A percentile compares a stretch with the other conserved stretches of the same genome.
Conservation (phyloP, 768 basidiomycete genomes). For the Leccinum disarticulatum region DNA sequence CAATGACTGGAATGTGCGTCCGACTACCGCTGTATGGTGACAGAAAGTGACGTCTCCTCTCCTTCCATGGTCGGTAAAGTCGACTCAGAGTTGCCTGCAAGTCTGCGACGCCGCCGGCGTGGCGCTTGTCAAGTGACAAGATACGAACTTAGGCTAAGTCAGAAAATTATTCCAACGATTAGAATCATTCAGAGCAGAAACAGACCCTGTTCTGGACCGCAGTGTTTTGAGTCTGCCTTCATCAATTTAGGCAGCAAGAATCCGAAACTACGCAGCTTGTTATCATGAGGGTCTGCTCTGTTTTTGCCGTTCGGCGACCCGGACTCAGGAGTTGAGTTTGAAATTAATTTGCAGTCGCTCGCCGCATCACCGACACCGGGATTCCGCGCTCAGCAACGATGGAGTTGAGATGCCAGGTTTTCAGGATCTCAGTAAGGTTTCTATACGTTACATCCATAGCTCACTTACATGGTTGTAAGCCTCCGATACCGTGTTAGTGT, state of each 20-base stretch:
- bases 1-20: background rate
- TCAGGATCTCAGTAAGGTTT: background rate
- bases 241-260: too few species aligned
- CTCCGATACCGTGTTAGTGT: too few species aligned
- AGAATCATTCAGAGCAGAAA: background rate
- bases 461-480: background rate
- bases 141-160: background rate
- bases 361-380: too few species aligned
- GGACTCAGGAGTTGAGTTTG: too few species aligned
- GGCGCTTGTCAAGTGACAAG: too few species aligned
- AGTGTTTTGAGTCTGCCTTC: background rate
- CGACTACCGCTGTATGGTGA: background rate
- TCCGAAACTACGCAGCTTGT: too few species aligned
- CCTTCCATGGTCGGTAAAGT: background rate
- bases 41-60: too few species aligned
- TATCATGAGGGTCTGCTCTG: background rate
- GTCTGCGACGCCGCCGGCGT: background rate
- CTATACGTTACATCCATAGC: background rate
- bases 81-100: background rate
- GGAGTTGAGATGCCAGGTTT: background rate
- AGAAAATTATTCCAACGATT: background rate
- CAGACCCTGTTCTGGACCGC: background rate
- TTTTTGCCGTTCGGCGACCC: too few species aligned
- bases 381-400: background rate
- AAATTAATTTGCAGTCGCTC: background rate